Evolutionary conservation across 768 basidiomycete genomes (phyloP).

Genomic region (Boletus sensibilis): DNA sequence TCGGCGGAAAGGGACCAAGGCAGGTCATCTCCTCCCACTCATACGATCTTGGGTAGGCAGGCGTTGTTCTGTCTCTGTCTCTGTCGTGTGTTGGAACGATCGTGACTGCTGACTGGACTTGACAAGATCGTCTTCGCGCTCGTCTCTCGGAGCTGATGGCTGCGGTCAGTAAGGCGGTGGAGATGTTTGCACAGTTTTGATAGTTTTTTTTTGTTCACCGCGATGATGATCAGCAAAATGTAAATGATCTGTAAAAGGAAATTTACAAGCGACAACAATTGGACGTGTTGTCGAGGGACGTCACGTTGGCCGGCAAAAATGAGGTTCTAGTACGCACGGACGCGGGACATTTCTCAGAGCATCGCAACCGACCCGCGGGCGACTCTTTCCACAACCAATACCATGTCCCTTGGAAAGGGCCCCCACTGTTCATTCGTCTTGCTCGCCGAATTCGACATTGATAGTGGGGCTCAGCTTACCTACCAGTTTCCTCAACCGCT

Average conservation of each 20-base stretch:
- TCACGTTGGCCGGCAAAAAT: constrained; percentile 12
- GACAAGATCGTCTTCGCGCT: constrained; percentile 23
- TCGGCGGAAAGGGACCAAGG: constrained; percentile 31
- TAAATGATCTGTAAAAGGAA: constrained; percentile 29
- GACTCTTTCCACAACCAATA: constrained; percentile 1
- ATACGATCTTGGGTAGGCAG: constrained; percentile 26
- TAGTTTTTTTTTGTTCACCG: background rate
- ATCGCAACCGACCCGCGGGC: background rate
- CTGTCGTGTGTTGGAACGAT: background rate
- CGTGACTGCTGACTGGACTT: constrained; percentile 15
- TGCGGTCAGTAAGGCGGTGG: constrained; percentile 28
- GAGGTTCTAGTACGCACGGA: constrained; percentile 3
- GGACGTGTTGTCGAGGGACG: constrained; percentile 11
- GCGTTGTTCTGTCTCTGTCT: constrained; percentile 1
- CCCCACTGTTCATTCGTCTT: constrained; percentile 91
- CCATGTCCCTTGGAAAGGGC: constrained; percentile 56
- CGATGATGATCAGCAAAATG: background rate
- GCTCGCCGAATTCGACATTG: constrained; percentile 98
- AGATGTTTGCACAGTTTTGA: constrained; percentile 21
- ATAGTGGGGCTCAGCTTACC: constrained; percentile 87
- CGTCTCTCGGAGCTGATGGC: constrained; percentile 28
- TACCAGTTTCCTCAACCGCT: constrained; percentile 96
- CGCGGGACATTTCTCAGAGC: constrained; percentile 8
- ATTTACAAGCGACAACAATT: constrained; percentile 13
- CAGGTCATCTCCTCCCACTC: constrained; percentile 30